These are phyloP conservation scores for Nicotiana obtusifolia DNA, from an alignment of 257 asterid genomes.

Conservation along the genomic window DNA sequence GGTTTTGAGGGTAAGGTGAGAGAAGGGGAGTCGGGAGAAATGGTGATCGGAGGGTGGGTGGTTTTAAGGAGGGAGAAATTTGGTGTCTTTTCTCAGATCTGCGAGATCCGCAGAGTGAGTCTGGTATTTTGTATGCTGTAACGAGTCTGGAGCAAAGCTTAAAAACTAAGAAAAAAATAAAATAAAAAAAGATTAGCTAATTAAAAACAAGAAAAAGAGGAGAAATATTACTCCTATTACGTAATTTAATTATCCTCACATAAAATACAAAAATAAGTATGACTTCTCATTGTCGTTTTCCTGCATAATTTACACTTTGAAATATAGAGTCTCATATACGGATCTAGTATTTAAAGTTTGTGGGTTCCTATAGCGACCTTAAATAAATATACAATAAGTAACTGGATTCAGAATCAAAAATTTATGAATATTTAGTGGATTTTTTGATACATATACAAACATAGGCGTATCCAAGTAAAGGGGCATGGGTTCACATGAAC, in stretches of 20 bases:
- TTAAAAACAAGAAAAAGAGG: too few relatives aligned
- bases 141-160: neutral
- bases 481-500: too few relatives aligned
- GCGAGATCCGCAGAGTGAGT: slow-evolving; percentile 10
- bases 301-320: neutral
- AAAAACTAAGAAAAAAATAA: neutral
- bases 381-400: too few relatives aligned
- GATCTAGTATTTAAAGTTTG: too few relatives aligned
- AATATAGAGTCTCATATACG: neutral
- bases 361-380: too few relatives aligned
- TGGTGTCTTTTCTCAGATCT: slow-evolving; percentile 1
- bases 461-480: too few relatives aligned
- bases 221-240: too few relatives aligned
- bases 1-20: neutral
- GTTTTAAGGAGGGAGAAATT: neutral
- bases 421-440: too few relatives aligned
- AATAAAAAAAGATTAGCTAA: neutral
- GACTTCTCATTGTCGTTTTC: neutral
- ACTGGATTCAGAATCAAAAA: too few relatives aligned
- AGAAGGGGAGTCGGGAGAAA: neutral
- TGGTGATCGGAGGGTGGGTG: neutral
- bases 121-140: neutral
- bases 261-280: neutral
- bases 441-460: too few relatives aligned
- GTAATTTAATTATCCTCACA: too few relatives aligned